Evolutionary conservation across 1,284 basidiomycete species (phyloP), one percentile per base, ranked within the genome.

Genomic region (Microbotryum saponariae): DNA sequence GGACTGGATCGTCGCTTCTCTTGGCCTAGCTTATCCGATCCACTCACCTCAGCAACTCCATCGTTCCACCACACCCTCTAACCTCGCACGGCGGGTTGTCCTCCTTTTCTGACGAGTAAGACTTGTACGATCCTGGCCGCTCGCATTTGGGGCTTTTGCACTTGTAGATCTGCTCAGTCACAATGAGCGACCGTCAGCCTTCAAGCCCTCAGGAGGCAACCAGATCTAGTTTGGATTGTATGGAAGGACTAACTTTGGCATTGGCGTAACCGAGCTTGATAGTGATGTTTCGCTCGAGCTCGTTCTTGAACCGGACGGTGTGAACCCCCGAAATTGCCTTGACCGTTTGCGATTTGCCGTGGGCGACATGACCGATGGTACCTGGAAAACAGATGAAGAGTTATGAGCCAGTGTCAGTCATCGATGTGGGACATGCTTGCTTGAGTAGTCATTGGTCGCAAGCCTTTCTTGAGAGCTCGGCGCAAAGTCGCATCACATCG

Each of bases 271-370:
- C 96, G 53, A 98, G 83, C 80, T 98, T 98, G 80, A 98, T 98
- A 51, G 96, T 98, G 73, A 98, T 98, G 79, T 98, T 98, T 70
- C 94, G 81, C 65, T 96, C 91, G 59, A 96, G 83, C 78, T 98
- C 96, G 77, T 97, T 97, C 82, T 98, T 98, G 80, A 98, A 98
- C 72, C 94, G 84, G 62, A 98, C 94, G 33, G 94, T 98, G 84
- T 90, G 88, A 16, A 97, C 94, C n/a, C 94, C 94, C 20, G 94
- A 97, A 77, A 98, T 97, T 54, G 94, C 94, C 78, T 97, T 94
- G 66, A 97, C 96, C 56, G 97, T 94, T 9, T 94, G 97, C 57
- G 92, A 97, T 81, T 98, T 97, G 73, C 94, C 94, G 82, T 98
- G 94, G 29, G 91, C 90, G 82, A 94, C 91, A 82, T 96, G 91